Evolutionary conservation across 31 red algal genomes (phyloP).

Genomic region (Odonthalia washingtoniensis): DNA sequence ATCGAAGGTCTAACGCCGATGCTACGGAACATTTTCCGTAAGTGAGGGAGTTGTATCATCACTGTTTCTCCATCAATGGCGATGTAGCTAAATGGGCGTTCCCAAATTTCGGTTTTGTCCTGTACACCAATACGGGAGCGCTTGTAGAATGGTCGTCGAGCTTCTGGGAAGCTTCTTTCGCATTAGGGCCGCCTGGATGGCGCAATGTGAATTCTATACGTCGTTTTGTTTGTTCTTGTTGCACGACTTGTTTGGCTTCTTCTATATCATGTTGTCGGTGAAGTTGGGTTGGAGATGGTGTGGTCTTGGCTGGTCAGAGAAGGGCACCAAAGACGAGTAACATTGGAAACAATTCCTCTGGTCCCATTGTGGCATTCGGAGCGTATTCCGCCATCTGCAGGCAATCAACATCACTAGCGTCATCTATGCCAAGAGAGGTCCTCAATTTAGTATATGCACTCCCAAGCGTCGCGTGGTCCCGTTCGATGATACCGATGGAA

Average conservation of each 20-base stretch:
- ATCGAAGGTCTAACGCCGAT: too few species aligned
- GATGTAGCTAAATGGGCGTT: conserved; percentile 1
- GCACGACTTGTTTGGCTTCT: background rate
- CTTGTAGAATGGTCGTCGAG: background rate
- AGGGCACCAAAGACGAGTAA: conserved; percentile 18
- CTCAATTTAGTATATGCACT: too few species aligned
- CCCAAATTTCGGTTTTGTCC: background rate
- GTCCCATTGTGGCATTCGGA: conserved; percentile 38
- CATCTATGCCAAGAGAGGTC: too few species aligned
- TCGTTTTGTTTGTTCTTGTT: conserved; percentile 10
- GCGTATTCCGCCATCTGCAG: too few species aligned
- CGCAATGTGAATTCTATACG: background rate
- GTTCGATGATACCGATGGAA: too few species aligned
- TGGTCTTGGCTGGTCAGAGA: background rate
- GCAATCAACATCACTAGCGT: too few species aligned
- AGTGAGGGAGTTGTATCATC: background rate
- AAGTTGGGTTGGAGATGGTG: conserved; percentile 24
- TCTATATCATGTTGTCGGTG: background rate
- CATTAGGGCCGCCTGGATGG: background rate
- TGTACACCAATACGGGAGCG: background rate
- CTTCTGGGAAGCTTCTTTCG: background rate
- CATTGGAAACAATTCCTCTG: conserved; percentile 10
- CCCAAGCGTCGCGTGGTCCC: too few species aligned
- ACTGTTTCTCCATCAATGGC: conserved; percentile 18
- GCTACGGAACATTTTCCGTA: too few species aligned